These are phyloP conservation scores for Gnomoniopsis sp. DNA, from an alignment of 2,329 filamentous ascomycete genomes.

Conservation along the genomic window DNA sequence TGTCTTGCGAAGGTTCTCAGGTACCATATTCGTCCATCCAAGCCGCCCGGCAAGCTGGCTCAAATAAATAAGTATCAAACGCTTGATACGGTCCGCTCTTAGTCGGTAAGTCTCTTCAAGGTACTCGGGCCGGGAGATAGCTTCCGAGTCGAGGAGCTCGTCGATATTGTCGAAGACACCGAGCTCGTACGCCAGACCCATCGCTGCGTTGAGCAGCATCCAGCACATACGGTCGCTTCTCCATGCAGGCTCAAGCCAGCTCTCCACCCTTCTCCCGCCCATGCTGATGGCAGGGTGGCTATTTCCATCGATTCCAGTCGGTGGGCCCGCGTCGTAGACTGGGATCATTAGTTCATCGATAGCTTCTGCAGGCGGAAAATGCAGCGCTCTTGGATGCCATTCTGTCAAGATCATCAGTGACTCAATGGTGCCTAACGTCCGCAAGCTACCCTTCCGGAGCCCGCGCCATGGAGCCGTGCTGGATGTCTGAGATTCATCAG, in stretches of 20 bases:
- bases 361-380: constrained; percentile 82
- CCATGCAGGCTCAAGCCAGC: constrained; percentile 96
- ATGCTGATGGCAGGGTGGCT: constrained; percentile 53
- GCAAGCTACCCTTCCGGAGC: constrained; percentile 72
- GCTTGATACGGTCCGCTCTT: constrained; percentile 76
- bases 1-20: constrained; percentile 58
- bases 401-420: constrained; percentile 91
- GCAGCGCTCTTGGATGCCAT: constrained; percentile 92
- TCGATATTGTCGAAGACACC: constrained; percentile 93
- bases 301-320: constrained; percentile 28
- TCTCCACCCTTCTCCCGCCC: constrained; percentile 82
- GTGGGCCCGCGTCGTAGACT: constrained; percentile 44
- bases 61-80: constrained; percentile 84
- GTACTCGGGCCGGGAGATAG: constrained; percentile 61
- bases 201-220: constrained; percentile 92
- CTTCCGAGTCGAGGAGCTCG: constrained; percentile 58
- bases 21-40: constrained; percentile 91
- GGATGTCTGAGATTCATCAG: constrained; percentile 58
- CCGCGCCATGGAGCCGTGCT: constrained; percentile 69
- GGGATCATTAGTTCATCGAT: constrained; percentile 67
- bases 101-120: constrained; percentile 76
- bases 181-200: constrained; percentile 87
- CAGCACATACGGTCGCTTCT: constrained; percentile 93
- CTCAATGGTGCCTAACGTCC: constrained; percentile 91
- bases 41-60: constrained; percentile 91